Conservation (phyloP, 345 rosid genomes). For the Fremontodendron californicum region DNA sequence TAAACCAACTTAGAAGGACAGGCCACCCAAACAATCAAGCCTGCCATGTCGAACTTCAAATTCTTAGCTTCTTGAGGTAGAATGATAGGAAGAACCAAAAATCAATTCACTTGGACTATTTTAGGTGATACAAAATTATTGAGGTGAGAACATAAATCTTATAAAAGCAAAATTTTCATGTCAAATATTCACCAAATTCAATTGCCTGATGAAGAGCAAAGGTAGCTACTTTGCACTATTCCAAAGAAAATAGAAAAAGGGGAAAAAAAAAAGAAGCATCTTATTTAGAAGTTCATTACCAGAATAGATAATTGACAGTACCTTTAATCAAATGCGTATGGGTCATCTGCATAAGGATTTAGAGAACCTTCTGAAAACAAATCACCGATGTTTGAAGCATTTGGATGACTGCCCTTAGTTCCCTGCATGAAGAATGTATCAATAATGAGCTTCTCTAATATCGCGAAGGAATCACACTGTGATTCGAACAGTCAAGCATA, state of each 20-base stretch:
- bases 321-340: constrained; percentile 81
- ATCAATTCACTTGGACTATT: neutral
- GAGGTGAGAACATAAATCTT: neutral
- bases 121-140: neutral
- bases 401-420: constrained; percentile 33
- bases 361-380: constrained; percentile 87
- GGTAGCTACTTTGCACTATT: neutral
- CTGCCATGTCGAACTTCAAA: no score
- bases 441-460: constrained; percentile 2
- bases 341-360: constrained; percentile 92
- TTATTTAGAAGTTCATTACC: neutral
- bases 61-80: neutral
- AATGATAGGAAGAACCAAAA: neutral
- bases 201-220: neutral
- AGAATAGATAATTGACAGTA: constrained; percentile 8
- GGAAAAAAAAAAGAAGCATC: neutral
- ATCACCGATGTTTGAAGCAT: constrained; percentile 74
- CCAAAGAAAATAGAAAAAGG: neutral
- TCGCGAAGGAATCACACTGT: neutral
- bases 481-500: neutral
- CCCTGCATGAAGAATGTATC: constrained; percentile 37
- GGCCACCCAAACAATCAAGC: neutral
- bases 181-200: neutral
- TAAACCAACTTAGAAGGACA: neutral
- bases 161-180: neutral